Percentiles rank a stretch among this genome's conserved stretches.
Evolutionary conservation across 371 early-diverging fungal genomes (phyloP).

Genomic region (Mucor ambiguus): DNA sequence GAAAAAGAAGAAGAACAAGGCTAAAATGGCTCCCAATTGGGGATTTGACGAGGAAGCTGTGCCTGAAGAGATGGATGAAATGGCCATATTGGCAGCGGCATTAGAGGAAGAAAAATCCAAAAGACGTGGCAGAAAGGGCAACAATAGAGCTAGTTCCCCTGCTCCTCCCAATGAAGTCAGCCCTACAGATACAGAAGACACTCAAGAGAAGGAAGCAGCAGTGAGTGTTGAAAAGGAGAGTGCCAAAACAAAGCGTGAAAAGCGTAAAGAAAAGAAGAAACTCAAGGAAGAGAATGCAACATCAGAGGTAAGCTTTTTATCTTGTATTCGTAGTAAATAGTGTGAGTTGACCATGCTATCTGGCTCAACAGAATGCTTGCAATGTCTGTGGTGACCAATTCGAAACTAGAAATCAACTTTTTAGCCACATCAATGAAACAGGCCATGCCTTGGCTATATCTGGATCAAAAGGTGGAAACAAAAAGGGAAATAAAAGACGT

Average conservation of each 20-base stretch:
- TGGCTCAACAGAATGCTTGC: slow-evolving; percentile 43
- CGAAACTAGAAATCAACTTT: slow-evolving; percentile 69
- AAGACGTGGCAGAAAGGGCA: slow-evolving; percentile 32
- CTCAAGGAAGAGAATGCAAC: slow-evolving; percentile 47
- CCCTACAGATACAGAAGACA: slow-evolving; percentile 10
- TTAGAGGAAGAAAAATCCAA: slow-evolving; percentile 30
- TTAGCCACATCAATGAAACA: slow-evolving; percentile 71
- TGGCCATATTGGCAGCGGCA: slow-evolving; percentile 32
- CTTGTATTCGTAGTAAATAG: neutral
- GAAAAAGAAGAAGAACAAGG: slow-evolving; percentile 34
- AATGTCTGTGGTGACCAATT: slow-evolving; percentile 68
- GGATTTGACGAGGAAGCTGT: slow-evolving; percentile 39
- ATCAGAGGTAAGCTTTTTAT: slow-evolving; percentile 7
- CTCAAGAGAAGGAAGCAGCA: slow-evolving; percentile 11
- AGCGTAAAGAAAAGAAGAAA: slow-evolving; percentile 54
- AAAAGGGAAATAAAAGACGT: slow-evolving; percentile 22
- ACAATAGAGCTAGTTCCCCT: neutral
- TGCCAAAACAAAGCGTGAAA: slow-evolving; percentile 45
- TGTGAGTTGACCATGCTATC: neutral
- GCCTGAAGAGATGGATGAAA: slow-evolving; percentile 33
- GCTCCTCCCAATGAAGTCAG: slow-evolving; percentile 9
- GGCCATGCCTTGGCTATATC: slow-evolving; percentile 69
- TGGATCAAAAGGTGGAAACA: neutral
- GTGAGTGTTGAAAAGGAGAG: slow-evolving; percentile 36
- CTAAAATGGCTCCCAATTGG: slow-evolving; percentile 26